Percentiles rank a stretch among this genome's conserved stretches.
phyloP scores from a whole-genome alignment of 2,329 filamentous ascomycete genomes.

The Exophiala xenobiotica region DNA sequence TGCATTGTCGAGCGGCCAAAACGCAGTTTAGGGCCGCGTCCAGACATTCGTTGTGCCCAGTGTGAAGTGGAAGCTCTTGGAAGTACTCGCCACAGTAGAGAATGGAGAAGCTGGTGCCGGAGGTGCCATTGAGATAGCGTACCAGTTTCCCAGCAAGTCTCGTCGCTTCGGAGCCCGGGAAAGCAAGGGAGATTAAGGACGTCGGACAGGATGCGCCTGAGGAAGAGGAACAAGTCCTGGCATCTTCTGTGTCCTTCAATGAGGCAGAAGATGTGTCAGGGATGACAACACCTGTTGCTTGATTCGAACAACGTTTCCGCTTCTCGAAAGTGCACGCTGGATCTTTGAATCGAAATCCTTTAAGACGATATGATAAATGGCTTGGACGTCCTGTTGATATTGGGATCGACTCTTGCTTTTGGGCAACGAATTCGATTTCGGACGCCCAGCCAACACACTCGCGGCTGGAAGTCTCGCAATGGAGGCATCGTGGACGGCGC shows the following conservation, averaged over 20 bases:
- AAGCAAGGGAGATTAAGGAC: neutral
- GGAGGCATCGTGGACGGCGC: neutral
- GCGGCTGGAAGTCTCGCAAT: neutral
- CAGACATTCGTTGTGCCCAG: neutral
- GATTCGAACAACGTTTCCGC: neutral
- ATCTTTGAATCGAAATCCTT: neutral
- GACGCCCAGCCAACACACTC: neutral
- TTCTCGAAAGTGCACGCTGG: neutral
- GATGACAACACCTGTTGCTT: neutral
- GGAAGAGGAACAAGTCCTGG: neutral
- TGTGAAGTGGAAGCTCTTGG: neutral
- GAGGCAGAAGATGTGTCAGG: neutral
- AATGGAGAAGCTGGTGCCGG: neutral
- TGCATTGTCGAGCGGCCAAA: neutral
- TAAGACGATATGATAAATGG: neutral
- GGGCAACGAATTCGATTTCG: neutral
- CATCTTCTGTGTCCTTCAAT: neutral
- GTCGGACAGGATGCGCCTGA: neutral
- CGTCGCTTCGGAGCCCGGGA: neutral
- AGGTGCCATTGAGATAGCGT: neutral
- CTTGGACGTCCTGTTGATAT: neutral
- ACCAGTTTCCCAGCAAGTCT: neutral
- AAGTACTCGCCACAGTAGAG: neutral
- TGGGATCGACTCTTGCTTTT: neutral
- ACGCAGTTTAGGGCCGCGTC: neutral